A percentile compares a stretch with the other conserved stretches of the same genome.
Evolutionary conservation across 2,329 filamentous ascomycete species (phyloP).

Genomic region (Pseudogymnoascus sp.): DNA sequence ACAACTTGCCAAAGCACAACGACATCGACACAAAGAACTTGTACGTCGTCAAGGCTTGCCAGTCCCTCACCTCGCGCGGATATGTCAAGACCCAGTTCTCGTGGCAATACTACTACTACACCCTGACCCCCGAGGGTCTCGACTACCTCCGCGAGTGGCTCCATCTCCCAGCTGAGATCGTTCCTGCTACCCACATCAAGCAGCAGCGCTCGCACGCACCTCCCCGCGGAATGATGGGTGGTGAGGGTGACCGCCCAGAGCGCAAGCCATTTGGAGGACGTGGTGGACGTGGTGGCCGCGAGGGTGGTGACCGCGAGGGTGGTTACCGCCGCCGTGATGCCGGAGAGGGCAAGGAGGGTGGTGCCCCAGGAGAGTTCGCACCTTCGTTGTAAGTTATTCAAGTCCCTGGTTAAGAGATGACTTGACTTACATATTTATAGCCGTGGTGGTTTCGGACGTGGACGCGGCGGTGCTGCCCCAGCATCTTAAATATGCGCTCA

Average conservation of each 20-base stretch:
- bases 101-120: constrained; percentile 99
- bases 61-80: constrained; percentile 95
- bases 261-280: constrained; percentile 64
- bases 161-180: constrained; percentile 98
- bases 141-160: constrained; percentile 99
- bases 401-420: not conserved
- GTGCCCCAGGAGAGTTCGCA: constrained; percentile 84
- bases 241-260: constrained; percentile 63
- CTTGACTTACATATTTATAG: constrained; percentile 37
- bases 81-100: constrained; percentile 99
- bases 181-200: constrained; percentile 99
- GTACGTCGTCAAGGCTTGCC: constrained; percentile 96
- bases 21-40: constrained; percentile 99
- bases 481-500: constrained; percentile 25
- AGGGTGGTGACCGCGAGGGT: constrained; percentile 72
- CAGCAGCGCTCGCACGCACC: constrained; percentile 98
- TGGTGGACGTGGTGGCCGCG: constrained; percentile 55
- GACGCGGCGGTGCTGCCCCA: constrained; percentile 67
- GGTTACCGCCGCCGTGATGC: constrained; percentile 87
- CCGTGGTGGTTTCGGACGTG: constrained; percentile 85
- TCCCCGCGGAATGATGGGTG: constrained; percentile 95
- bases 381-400: constrained; percentile 66
- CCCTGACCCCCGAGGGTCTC: constrained; percentile 97
- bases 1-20: constrained; percentile 93
- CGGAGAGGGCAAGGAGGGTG: constrained; percentile 80